phyloP scores from a whole-genome alignment of 23 red algal species.

The Chondrus crispus region DNA sequence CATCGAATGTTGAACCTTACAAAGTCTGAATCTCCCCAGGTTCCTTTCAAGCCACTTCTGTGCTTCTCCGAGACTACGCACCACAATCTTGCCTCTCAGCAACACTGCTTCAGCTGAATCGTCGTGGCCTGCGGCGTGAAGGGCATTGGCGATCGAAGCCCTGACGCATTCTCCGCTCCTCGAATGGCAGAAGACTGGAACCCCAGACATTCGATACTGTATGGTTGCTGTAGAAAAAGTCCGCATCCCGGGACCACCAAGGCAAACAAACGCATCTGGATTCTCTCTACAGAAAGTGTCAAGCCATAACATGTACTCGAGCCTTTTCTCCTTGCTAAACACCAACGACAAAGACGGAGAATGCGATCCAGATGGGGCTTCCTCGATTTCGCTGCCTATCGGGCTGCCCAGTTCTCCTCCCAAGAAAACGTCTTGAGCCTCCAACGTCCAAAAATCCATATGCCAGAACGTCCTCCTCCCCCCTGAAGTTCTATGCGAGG shows the following conservation, averaged over 20 bases:
- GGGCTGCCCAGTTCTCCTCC: too few relatives aligned
- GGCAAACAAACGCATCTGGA: background rate
- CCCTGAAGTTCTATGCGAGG: background rate
- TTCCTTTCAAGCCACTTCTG: background rate
- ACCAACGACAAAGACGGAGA: too few relatives aligned
- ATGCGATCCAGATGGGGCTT: too few relatives aligned
- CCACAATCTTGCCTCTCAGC: too few relatives aligned
- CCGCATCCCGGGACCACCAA: background rate
- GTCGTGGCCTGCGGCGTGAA: too few relatives aligned
- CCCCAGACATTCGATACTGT: background rate
- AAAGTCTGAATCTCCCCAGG: background rate
- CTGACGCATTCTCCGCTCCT: background rate
- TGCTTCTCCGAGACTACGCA: background rate
- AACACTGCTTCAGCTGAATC: too few relatives aligned
- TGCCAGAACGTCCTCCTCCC: background rate
- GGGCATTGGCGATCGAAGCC: background rate
- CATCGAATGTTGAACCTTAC: background rate
- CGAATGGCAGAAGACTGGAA: background rate
- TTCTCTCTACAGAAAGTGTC: background rate
- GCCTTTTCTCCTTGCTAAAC: too few relatives aligned
- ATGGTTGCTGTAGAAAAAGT: background rate
- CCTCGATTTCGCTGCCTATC: too few relatives aligned
- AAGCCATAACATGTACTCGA: background rate
- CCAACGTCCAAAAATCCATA: background rate
- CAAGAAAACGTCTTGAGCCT: too few relatives aligned